A percentile compares a stretch with the other conserved stretches of the same genome.
phyloP scores from a whole-genome alignment of 345 rosid genomes.

The Euclidium syriacum region DNA sequence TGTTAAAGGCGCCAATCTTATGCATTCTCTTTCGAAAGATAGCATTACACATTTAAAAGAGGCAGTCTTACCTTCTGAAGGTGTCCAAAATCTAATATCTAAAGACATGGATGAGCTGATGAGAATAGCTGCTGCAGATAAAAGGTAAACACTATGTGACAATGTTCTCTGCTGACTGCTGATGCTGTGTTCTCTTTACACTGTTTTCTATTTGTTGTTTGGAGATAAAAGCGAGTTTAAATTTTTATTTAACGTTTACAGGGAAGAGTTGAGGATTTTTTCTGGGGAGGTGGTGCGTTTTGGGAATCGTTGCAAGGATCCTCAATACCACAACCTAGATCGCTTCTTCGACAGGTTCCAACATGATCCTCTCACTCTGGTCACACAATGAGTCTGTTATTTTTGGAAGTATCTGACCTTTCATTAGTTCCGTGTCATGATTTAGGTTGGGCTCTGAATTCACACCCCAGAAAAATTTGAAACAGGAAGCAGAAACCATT shows the following conservation, averaged over 20 bases:
- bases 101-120: slow-evolving; percentile 76
- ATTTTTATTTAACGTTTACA: slow-evolving; percentile 28
- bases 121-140: slow-evolving; percentile 82
- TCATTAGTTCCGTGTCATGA: slow-evolving; percentile 24
- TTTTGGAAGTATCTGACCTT: slow-evolving; percentile 12
- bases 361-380: slow-evolving; percentile 21
- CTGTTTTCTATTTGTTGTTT: slow-evolving; percentile 3
- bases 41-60: slow-evolving; percentile 72
- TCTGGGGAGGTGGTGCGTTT: slow-evolving; percentile 96
- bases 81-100: slow-evolving; percentile 77
- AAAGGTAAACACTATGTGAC: slow-evolving; percentile 49
- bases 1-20: slow-evolving; percentile 87
- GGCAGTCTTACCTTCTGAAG: slow-evolving; percentile 80
- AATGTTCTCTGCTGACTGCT: slow-evolving; percentile 3
- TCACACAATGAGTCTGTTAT: slow-evolving; percentile 1
- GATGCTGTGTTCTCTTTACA: neutral
- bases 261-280: slow-evolving; percentile 86
- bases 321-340: slow-evolving; percentile 94
- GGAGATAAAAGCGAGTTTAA: neutral
- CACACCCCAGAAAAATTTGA: slow-evolving; percentile 62
- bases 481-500: slow-evolving; percentile 66
- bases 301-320: slow-evolving; percentile 98
- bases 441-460: slow-evolving; percentile 81
- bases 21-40: slow-evolving; percentile 80
- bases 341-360: slow-evolving; percentile 83